These are phyloP conservation scores for Vickermania spadyakhi DNA, from an alignment of 208 protist species.

Conservation along the genomic window DNA sequence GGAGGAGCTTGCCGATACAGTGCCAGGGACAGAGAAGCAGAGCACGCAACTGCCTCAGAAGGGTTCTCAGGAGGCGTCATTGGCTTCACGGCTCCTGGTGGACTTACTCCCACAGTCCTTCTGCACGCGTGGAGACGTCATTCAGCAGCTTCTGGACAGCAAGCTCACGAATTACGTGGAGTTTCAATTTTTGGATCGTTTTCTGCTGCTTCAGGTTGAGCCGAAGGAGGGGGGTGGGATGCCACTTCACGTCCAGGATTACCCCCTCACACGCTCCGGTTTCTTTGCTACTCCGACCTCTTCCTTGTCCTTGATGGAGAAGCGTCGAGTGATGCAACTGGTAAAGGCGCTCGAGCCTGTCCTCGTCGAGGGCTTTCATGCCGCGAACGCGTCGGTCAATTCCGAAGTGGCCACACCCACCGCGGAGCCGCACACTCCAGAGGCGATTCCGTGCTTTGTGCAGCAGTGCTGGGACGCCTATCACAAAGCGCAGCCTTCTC, in stretches of 20 bases:
- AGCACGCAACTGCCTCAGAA: background rate
- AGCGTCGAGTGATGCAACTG: constrained; percentile 89
- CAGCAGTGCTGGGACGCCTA: background rate
- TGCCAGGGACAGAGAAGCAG: constrained; percentile 8
- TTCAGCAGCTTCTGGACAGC: constrained; percentile 26
- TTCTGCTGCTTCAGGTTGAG: background rate
- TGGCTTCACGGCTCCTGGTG: constrained; percentile 38
- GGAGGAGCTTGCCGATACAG: constrained; percentile 22
- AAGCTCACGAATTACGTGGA: constrained; percentile 56
- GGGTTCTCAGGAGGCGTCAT: too few relatives aligned
- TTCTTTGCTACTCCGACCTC: constrained; percentile 50
- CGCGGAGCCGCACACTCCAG: constrained; percentile 5
- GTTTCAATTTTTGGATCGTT: constrained; percentile 41
- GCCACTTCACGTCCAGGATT: constrained; percentile 14
- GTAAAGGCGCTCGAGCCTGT: constrained; percentile 68
- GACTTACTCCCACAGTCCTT: constrained; percentile 63
- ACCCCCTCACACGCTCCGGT: constrained; percentile 74
- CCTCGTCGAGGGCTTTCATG: constrained; percentile 72
- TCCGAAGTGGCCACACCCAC: constrained; percentile 13
- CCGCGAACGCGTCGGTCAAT: constrained; percentile 29
- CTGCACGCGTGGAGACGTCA: constrained; percentile 38
- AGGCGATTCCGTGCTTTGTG: background rate
- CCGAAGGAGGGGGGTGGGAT: constrained; percentile 5
- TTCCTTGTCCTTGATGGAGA: constrained; percentile 68
- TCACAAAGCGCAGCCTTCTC: background rate